phyloP scores from a whole-genome alignment of 2,329 filamentous ascomycete genomes.

The Blastomyces percursus region DNA sequence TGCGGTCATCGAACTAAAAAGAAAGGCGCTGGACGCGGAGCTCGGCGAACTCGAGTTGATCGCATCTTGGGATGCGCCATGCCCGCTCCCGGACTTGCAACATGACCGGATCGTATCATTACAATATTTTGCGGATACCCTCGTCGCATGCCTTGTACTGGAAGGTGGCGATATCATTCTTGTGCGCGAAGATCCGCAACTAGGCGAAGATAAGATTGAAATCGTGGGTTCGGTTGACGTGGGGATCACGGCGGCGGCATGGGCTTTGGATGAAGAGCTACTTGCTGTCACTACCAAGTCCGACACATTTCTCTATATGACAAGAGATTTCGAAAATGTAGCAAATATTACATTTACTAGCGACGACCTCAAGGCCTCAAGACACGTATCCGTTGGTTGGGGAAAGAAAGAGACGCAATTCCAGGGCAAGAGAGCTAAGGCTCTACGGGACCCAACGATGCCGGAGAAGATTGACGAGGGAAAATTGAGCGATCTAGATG shows the following conservation, averaged over 20 bases:
- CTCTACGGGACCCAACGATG: constrained; percentile 83
- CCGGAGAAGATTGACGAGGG: constrained; percentile 87
- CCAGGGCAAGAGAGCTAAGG: constrained; percentile 77
- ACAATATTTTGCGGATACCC: constrained; percentile 74
- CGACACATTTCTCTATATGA: constrained; percentile 81
- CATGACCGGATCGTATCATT: constrained; percentile 67
- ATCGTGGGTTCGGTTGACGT: constrained; percentile 91
- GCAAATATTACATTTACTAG: constrained; percentile 59
- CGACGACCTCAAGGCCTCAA: constrained; percentile 76
- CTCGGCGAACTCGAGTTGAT: constrained; percentile 43
- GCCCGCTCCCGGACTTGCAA: constrained; percentile 61
- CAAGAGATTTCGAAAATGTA: constrained; percentile 74
- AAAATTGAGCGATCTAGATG: constrained; percentile 60
- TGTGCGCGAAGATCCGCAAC: constrained; percentile 59
- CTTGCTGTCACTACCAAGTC: constrained; percentile 71
- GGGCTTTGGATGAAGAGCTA: constrained; percentile 93
- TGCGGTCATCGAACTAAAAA: constrained; percentile 61
- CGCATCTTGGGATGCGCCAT: constrained; percentile 81
- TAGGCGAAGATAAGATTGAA: constrained; percentile 70
- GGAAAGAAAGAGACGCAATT: constrained; percentile 98
- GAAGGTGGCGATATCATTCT: constrained; percentile 84
- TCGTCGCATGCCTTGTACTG: constrained; percentile 69
- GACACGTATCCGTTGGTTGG: constrained; percentile 94
- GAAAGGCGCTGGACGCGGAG: constrained; percentile 30
- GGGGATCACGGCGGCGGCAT: constrained; percentile 77